phyloP scores from a whole-genome alignment of 345 rosid species.

The Lepidium africanum region DNA sequence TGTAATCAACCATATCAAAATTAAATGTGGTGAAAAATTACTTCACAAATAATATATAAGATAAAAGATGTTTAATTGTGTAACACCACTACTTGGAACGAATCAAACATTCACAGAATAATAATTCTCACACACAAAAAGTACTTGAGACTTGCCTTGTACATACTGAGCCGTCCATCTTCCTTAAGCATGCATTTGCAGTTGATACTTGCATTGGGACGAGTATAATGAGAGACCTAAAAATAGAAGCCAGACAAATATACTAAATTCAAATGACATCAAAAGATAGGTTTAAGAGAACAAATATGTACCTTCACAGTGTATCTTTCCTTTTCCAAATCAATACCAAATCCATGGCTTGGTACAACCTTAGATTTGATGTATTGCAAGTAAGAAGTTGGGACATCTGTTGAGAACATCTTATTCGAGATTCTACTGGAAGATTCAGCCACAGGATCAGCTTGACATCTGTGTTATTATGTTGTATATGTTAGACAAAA shows the following conservation, averaged over 20 bases:
- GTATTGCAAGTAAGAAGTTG: constrained; percentile 34
- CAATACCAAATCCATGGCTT: constrained; percentile 30
- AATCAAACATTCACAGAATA: not conserved
- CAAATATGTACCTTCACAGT: constrained; percentile 41
- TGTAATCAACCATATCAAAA: too few species aligned
- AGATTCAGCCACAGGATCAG: constrained; percentile 25
- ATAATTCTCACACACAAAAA: not conserved
- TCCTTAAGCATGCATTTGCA: constrained; percentile 47
- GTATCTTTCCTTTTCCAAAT: constrained; percentile 42
- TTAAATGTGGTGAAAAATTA: too few species aligned
- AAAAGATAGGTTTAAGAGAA: constrained; percentile 26
- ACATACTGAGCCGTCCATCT: constrained; percentile 41
- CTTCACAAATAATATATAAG: too few species aligned
- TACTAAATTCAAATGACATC: constrained; percentile 6
- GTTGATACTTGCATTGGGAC: constrained; percentile 28
- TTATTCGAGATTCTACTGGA: constrained; percentile 18
- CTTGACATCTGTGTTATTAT: constrained; percentile 7
- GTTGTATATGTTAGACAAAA: not conserved
- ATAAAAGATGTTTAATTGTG: not conserved
- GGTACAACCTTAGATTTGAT: constrained; percentile 31
- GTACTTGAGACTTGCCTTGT: constrained; percentile 43
- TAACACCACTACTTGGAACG: too few species aligned
- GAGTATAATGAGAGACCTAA: constrained; percentile 38
- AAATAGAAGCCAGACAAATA: not conserved
- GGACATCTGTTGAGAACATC: constrained; percentile 35